A percentile compares a stretch with the other conserved stretches of the same genome.
phyloP scores from a whole-genome alignment of 2,329 filamentous ascomycete genomes.

The Paraphaeosphaeria sporulosa region DNA sequence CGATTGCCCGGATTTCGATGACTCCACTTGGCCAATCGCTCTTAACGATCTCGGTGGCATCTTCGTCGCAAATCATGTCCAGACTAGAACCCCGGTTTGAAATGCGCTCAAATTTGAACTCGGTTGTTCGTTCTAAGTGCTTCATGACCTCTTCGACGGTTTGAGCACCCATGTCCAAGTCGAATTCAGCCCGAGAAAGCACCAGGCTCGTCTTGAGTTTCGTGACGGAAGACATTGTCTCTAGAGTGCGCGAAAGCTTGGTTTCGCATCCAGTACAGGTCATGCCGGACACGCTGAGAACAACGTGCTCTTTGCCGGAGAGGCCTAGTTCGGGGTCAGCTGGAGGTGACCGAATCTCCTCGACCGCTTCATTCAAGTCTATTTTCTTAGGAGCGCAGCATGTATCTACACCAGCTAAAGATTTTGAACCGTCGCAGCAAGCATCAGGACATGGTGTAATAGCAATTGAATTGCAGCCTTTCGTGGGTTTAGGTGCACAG shows the following conservation, averaged over 20 bases:
- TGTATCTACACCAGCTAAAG: too few relatives aligned
- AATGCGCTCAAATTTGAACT: constrained; percentile 64
- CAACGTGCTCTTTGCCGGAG: constrained; percentile 59
- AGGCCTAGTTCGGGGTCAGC: constrained; percentile 38
- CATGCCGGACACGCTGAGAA: constrained; percentile 73
- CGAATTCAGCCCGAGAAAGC: constrained; percentile 70
- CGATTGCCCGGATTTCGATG: constrained; percentile 22
- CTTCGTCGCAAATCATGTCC: constrained; percentile 26
- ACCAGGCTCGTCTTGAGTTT: constrained; percentile 72
- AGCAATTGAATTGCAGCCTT: too few relatives aligned
- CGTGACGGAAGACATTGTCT: constrained; percentile 55
- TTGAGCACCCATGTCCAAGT: constrained; percentile 54
- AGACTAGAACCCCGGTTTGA: constrained; percentile 33
- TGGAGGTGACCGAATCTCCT: too few relatives aligned
- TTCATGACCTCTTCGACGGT: constrained; percentile 55
- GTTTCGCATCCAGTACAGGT: constrained; percentile 77
- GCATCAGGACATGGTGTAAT: too few relatives aligned
- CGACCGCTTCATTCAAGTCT: too few relatives aligned
- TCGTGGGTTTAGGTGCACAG: too few relatives aligned
- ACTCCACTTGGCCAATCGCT: constrained; percentile 35
- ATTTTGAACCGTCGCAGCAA: too few relatives aligned
- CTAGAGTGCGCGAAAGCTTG: constrained; percentile 65
- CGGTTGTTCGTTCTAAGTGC: constrained; percentile 64
- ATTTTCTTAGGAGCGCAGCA: too few relatives aligned
- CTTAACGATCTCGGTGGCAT: constrained; percentile 20